Evolutionary conservation across 345 rosid genomes (phyloP), one percentile per base, ranked within the genome.

Genomic region (Populus nigra): DNA sequence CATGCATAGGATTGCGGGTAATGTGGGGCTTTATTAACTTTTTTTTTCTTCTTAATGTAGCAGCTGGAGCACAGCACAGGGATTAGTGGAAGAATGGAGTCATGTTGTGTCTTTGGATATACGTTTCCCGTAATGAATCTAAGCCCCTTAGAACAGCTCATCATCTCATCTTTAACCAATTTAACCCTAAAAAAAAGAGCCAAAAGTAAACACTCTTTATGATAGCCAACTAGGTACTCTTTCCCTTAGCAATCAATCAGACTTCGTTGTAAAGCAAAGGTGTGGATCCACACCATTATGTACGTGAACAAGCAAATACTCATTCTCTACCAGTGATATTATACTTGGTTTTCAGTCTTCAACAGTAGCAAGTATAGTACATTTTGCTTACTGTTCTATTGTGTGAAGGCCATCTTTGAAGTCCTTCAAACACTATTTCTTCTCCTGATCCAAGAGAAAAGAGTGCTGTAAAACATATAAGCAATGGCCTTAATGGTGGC

Each of bases 211-310:
- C 20, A 6, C 35, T 53, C 49, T 27, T 31, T 70, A 11, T 71
- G 47, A 39, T 16, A 41, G 31, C 78, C 78, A 86, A 78, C 85
- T 47, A 76, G 73, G 73, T 62, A 70, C 69, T 49, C 77, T 75
- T 3, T 85, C 65, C 80, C 84, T 83, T 84, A 16, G 25, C 35
- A 38, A 71, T 73, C 53, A 82, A 85, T 82, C 85, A 84, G 85
- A 49, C 41, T 49, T 13, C 74, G 15, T 11, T 22, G 10, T 11
- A 22, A 75, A 62, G 49, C 39, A 35, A 15, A 25, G 18, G 49
- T 11, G 33, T 10, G 45, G 35, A 11, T 33, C n/a, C 45, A 57
- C 27, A 39, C 9, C 38, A 41, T n/a, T 18, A 35, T 27, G 47
- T 53, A 16, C 1, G 4, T 38, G 45, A 6, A 4, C 45, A 1